Evolutionary conservation across 352 stramenopile genomes (phyloP).

Genomic region (Globisporangium abappressorium): DNA sequence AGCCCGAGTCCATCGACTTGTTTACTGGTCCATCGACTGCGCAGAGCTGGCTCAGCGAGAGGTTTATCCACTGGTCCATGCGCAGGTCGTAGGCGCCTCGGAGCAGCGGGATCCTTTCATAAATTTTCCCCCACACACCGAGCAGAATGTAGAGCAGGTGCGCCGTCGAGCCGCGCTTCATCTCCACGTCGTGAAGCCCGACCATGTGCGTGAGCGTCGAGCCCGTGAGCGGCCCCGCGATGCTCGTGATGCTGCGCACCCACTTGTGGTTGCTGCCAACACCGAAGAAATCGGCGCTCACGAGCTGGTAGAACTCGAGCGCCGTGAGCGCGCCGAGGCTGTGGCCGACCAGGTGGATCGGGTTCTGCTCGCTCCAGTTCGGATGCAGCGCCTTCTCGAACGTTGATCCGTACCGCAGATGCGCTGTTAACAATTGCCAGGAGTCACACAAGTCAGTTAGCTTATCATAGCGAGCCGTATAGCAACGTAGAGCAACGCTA

Average conservation of each 20-base stretch:
- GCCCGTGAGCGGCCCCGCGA: slow-evolving; percentile 54
- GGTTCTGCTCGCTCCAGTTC: slow-evolving; percentile 44
- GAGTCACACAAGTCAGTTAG: not conserved
- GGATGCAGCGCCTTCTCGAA: slow-evolving; percentile 32
- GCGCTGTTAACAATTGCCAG: not conserved
- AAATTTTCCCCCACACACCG: slow-evolving; percentile 40
- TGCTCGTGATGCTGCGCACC: slow-evolving; percentile 58
- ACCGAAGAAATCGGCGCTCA: slow-evolving; percentile 51
- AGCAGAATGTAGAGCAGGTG: slow-evolving; percentile 42
- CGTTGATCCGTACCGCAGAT: slow-evolving; percentile 48
- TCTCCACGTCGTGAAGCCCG: slow-evolving; percentile 28
- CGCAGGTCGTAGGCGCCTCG: slow-evolving; percentile 36
- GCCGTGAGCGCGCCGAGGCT: slow-evolving; percentile 65
- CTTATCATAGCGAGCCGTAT: not conserved
- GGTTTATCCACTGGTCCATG: slow-evolving; percentile 54
- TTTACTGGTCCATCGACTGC: not conserved
- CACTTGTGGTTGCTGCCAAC: slow-evolving; percentile 54
- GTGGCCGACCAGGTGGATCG: slow-evolving; percentile 59
- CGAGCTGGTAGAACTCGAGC: slow-evolving; percentile 70
- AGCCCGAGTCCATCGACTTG: slow-evolving; percentile 2
- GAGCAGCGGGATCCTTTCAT: slow-evolving; percentile 34
- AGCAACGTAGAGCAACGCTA: not conserved
- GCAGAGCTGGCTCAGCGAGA: not conserved
- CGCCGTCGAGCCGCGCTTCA: slow-evolving; percentile 27
- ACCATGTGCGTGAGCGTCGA: slow-evolving; percentile 52